Base-by-base conservation (phyloP, 352 stramenopile species). In the Pythium pyrilobum region DNA sequence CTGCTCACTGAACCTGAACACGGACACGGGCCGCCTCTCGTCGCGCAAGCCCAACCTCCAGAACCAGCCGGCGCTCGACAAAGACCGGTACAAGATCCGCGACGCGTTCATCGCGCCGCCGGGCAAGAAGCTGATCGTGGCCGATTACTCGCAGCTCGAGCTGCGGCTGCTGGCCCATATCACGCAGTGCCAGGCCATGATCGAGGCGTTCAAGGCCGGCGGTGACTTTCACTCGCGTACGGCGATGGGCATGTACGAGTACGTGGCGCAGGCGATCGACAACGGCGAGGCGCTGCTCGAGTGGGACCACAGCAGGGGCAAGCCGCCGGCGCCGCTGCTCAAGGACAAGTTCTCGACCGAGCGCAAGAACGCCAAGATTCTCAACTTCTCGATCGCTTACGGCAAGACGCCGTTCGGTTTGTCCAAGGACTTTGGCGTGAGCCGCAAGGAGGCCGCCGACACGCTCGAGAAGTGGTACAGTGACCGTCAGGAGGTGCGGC, bases 311-410 rank as follows among this genome's bases (percentile, higher is more conserved):
- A 76, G 74, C 4, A 92, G 96, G 27, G 94, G 94, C 21, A 73
- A 89, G 25, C 85, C 93, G 10, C 77, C 86, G 7, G 97, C 94
- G 43, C 97, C 97, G 12, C 68, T 99, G 51, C 75, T 99, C 18
- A 99, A 99, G 69, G 96, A 99, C 71, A 86, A 97, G 62, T 99
- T 96, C 67, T 95, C 85, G 18, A 94, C 93, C 6, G 97, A 99
- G 73, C 86, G 97, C 40, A 86, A 98, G 42, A 98, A 99, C 52
- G 97, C 97, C 12, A 99, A 99, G 64, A 98, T 98, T 18, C 78
- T 99, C 18, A 99, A 99, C 67, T 99, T 99, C 61, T 99, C 93
- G 13, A 99, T 99, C 59, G 97, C 97, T 7, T 99, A 99, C 66
- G 97, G 97, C 21, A 99, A 99, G 71, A 99, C 97, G 16, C 92